Evolutionary conservation across 495 filamentous ascomycete species (phyloP), one percentile per base, ranked within the genome.

Genomic region (Physcia stellaris): DNA sequence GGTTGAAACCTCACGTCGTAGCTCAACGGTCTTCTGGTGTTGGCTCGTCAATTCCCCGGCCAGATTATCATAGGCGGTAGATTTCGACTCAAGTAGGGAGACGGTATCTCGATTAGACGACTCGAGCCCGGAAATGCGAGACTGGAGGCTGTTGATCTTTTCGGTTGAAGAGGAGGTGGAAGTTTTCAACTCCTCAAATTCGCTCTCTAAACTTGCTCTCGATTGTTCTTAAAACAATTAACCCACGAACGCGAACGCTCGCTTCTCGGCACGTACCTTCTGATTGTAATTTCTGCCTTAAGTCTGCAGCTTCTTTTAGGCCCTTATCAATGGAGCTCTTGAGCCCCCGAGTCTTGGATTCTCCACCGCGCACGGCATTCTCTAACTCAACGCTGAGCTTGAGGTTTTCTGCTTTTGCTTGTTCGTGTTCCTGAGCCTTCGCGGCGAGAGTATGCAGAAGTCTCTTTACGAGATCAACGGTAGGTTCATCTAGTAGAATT

Each of bases 311-410:
- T 42, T 94, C 84, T 28, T 80, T 78, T 43, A 83, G 68, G 6
- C 77, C 77, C 52, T 87, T 90, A 47, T 93, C 87, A 10, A 85
- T 62, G 3, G 77, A 77, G 24, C 68, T 63, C 54, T 86, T 93
- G 61, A 93, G 71, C 13, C 75, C 74, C 48, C 86, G 79, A 49
- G 75, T 72, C 55, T 83, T 81, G 12, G 79, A 75, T 51, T 96
- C 88, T 28, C 76, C 77, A 41, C 68, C 77, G 27, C 83, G 77
- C 12, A 92, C 77, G 19, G 79, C 75, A 59, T 80, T 87, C 56
- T 96, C 90, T 7, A 96, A 66, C 61, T 96, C 90, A n/a, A 96
- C 84, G 40, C 86, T 83, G 12, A 81, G 55, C 36, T 80, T 79
- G 31, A 93, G 69, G 57, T 93, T 94, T 31, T 90, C 80, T 5